A percentile compares a stretch with the other conserved stretches of the same genome.
Evolutionary conservation across 768 basidiomycete genomes (phyloP).

Genomic region (Boletus sp.): DNA sequence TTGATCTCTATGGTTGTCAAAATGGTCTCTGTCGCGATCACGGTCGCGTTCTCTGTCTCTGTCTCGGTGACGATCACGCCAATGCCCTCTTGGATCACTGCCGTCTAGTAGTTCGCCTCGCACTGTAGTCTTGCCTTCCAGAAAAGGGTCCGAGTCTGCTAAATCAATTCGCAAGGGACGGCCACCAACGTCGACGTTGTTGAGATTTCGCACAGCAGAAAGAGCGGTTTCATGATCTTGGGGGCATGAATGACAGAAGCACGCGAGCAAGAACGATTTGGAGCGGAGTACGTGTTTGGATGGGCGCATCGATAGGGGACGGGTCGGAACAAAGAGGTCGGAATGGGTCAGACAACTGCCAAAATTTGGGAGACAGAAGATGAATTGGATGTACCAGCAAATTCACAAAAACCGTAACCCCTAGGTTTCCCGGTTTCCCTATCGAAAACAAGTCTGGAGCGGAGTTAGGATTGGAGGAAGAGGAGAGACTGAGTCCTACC

Average conservation of each 20-base stretch:
- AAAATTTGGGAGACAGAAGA: constrained; percentile 22
- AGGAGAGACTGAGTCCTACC: constrained; percentile 42
- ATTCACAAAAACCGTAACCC: constrained; percentile 94
- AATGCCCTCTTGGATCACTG: constrained; percentile 40
- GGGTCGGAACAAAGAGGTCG: constrained; percentile 19
- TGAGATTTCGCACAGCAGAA: constrained; percentile 94
- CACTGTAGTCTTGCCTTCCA: constrained; percentile 87
- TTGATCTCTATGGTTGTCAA: constrained; percentile 33
- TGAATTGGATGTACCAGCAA: constrained; percentile 66
- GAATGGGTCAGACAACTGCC: constrained; percentile 40
- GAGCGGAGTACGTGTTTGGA: constrained; percentile 2
- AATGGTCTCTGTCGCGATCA: constrained; percentile 44
- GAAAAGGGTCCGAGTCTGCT: constrained; percentile 89
- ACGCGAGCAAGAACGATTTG: constrained; percentile 12
- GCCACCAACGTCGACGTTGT: constrained; percentile 89
- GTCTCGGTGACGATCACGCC: constrained; percentile 48
- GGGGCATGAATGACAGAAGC: constrained; percentile 10
- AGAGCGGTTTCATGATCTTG: constrained; percentile 93
- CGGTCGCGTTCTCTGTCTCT: constrained; percentile 55
- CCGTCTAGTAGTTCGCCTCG: constrained; percentile 78
- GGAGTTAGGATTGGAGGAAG: constrained; percentile 2
- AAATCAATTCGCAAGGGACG: constrained; percentile 92
- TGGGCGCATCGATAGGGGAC: not conserved
- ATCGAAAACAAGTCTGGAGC: constrained; percentile 76
- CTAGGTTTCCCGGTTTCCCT: constrained; percentile 92